Evolutionary conservation across 768 basidiomycete genomes (phyloP).

Genomic region (Dioszegia hungarica): DNA sequence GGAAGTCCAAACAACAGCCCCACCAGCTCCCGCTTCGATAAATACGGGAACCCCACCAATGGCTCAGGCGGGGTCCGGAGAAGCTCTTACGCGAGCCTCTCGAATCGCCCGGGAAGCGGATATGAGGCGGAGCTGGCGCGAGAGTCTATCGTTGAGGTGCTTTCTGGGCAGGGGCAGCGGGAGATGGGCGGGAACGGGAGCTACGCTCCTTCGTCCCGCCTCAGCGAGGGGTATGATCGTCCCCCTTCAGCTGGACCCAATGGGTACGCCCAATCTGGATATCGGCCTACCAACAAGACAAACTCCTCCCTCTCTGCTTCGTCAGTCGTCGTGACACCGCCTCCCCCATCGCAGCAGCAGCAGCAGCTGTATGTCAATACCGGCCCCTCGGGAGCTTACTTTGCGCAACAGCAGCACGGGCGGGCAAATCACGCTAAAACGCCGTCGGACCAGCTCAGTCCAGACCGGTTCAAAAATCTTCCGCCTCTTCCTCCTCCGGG

Average conservation of each 20-base stretch:
- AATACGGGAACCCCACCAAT: neutral
- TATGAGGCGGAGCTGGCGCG: constrained; percentile 9
- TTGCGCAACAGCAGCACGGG: neutral
- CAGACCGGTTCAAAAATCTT: constrained; percentile 40
- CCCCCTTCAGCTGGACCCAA: neutral
- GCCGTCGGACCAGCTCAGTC: constrained; percentile 16
- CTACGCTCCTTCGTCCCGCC: too few relatives aligned
- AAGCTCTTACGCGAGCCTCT: constrained; percentile 2
- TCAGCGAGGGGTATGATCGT: neutral
- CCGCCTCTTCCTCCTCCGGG: constrained; percentile 36
- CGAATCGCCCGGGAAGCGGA: constrained; percentile 1
- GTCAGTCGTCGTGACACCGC: constrained; percentile 24
- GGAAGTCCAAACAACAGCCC: constrained; percentile 40
- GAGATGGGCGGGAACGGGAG: too few relatives aligned
- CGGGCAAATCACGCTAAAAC: constrained; percentile 6
- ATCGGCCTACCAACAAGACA: constrained; percentile 30
- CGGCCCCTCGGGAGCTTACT: neutral
- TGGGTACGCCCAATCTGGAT: neutral
- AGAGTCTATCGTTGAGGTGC: constrained; percentile 25
- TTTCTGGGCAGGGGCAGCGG: neutral
- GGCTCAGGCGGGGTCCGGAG: neutral
- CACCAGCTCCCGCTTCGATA: constrained; percentile 34
- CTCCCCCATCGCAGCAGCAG: constrained; percentile 1
- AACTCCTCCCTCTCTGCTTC: constrained; percentile 33
- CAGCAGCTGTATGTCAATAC: neutral